Percentiles rank a stretch among this genome's conserved stretches.
Conservation (phyloP, 225 moss, liverwort and hornwort species). For the Physcomitrium patens region DNA sequence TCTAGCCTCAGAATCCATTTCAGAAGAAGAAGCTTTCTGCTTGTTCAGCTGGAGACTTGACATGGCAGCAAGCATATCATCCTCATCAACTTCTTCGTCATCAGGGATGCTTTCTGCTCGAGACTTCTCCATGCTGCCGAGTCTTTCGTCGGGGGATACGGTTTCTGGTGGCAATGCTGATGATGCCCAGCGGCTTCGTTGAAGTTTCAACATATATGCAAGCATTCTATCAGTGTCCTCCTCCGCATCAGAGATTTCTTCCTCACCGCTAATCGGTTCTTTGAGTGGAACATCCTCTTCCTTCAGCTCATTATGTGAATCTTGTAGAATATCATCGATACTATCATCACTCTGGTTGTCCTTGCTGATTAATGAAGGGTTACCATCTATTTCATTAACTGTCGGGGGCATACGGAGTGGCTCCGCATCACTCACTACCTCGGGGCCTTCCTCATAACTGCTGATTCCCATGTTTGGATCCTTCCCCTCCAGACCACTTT, state of each 20-base stretch:
- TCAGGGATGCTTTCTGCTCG: constrained; percentile 30
- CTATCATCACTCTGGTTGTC: constrained; percentile 37
- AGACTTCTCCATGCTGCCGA: constrained; percentile 14
- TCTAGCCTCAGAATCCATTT: constrained; percentile 25
- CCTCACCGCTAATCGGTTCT: constrained; percentile 39
- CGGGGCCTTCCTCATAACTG: constrained; percentile 22
- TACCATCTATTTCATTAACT: constrained; percentile 17
- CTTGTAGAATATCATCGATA: constrained; percentile 26
- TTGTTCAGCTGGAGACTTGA: constrained; percentile 42
- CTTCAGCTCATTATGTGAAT: constrained; percentile 25
- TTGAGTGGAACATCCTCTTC: constrained; percentile 21
- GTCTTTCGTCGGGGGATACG: constrained; percentile 17
- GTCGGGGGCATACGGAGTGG: constrained; percentile 18
- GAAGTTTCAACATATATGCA: constrained; percentile 59
- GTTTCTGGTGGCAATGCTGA: constrained; percentile 22
- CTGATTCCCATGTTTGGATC: not conserved
- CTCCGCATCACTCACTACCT: not conserved
- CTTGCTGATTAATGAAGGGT: constrained; percentile 16
- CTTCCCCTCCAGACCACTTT: constrained; percentile 7
- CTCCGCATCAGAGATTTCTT: constrained; percentile 32
- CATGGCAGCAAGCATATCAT: constrained; percentile 51
- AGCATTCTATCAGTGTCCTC: constrained; percentile 50
- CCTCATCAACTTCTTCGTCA: constrained; percentile 49
- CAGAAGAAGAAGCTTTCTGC: constrained; percentile 30
- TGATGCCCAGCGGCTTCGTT: constrained; percentile 34